Base-by-base conservation (phyloP, 139 green algal genomes). In the Volvox reticuliferus region DNA sequence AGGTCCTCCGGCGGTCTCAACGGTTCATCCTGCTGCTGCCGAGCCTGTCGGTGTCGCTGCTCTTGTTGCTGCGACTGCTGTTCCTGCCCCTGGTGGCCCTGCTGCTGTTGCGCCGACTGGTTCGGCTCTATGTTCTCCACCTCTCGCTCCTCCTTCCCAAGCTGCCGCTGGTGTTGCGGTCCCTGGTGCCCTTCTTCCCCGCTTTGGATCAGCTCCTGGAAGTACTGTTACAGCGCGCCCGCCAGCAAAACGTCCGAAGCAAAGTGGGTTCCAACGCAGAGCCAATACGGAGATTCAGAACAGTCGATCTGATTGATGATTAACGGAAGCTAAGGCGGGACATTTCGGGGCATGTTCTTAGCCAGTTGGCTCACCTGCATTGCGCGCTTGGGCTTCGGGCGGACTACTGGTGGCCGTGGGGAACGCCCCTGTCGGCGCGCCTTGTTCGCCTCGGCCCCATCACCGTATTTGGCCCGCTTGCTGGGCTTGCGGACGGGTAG, bases 381-480 rank as follows among this genome's bases (percentile, higher is more conserved):
- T 6, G 79, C 50, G 44, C 26, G 44, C 24, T 71, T 71, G 44
- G 79, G 81, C 2, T 32, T 30, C 62, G 81, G 81, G 0, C 81
- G 61, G 19, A 87, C 62, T 0, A 77, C 81, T 32, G 62, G 81
- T 0, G 81, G 55, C 50, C 28, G 19, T 24, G 75, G 30, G 30
- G 75, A 20, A 28, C 75, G 75, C 16, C 30, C 75, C 17, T 9
- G 75, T 12, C 75, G 75, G 32, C 75, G 75, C 80, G 36, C 80
- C 2, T 28, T 18, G 12, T 86, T 71, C 13, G 80, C 61, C 20
- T 16, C 36, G 6, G 14, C 83, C 67, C 12, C 18, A 1, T 30
- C 12, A 13, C 85, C 85, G 28, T 89, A 89, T 37, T 89, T 89
- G 69, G 36, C 85, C 22, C 85, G 37, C 19, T 55, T 71, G 37